Evolutionary conservation across 1,139 yeast genomes (phyloP).

Genomic region (Sugiyamaella japonica): DNA sequence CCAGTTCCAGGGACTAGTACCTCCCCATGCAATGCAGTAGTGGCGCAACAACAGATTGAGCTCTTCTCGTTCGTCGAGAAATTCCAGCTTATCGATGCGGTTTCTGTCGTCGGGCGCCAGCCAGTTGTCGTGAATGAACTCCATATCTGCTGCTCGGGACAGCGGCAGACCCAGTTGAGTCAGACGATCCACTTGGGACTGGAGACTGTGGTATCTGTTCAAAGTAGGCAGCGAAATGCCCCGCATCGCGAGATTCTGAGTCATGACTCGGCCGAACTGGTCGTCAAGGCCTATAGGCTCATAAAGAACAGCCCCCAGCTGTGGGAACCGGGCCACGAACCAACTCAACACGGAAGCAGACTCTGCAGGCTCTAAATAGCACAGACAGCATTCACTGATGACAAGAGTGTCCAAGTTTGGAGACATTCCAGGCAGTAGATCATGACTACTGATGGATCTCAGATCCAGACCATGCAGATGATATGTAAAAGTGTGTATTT

Average conservation of each 20-base stretch:
- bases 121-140: slow-evolving; percentile 62
- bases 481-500: slow-evolving; percentile 50
- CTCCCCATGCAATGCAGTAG: slow-evolving; percentile 59
- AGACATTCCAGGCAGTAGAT: slow-evolving; percentile 40
- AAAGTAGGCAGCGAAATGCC: slow-evolving; percentile 74
- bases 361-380: slow-evolving; percentile 66
- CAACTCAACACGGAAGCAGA: slow-evolving; percentile 53
- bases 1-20: slow-evolving; percentile 13
- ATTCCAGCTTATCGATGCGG: slow-evolving; percentile 64
- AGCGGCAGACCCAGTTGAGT: slow-evolving; percentile 27
- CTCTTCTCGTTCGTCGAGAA: slow-evolving; percentile 90
- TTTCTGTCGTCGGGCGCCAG: slow-evolving; percentile 48
- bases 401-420: slow-evolving; percentile 61
- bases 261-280: slow-evolving; percentile 82
- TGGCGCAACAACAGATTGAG: slow-evolving; percentile 70
- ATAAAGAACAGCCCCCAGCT: slow-evolving; percentile 56
- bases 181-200: slow-evolving; percentile 46
- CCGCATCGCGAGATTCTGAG: slow-evolving; percentile 62
- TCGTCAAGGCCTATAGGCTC: slow-evolving; percentile 80
- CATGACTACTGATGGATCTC: slow-evolving; percentile 37
- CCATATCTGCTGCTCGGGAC: slow-evolving; percentile 55
- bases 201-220: slow-evolving; percentile 51
- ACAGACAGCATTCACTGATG: slow-evolving; percentile 85
- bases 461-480: slow-evolving; percentile 59
- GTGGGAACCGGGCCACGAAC: slow-evolving; percentile 27